Base-by-base conservation (phyloP, 805 yeast genomes). In the Candida easanensis region DNA sequence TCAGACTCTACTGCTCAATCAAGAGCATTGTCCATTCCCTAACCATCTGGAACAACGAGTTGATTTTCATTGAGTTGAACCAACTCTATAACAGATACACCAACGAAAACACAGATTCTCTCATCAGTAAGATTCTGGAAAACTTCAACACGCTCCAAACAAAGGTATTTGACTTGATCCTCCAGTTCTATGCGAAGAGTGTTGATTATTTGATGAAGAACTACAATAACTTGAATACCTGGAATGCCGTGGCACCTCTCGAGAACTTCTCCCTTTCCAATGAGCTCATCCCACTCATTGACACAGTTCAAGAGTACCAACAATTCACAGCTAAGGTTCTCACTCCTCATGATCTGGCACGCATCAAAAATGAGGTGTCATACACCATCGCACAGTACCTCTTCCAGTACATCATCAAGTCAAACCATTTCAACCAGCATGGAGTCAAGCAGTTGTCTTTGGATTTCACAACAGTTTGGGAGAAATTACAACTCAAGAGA, bases 361-460 rank as follows among this genome's bases (percentile, higher is more conserved):
- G 38, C 3, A 36, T 68, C 13, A 59, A 56, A 23, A 57, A 57
- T 30, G 53, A 53, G 21, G 30, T 61, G 2, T 45, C 66, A 2
- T 52, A 48, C 10, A 47, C 54, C 7, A 45, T 66, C 23, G 56
- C 66, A 0, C 60, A 59, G n/a, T 62, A 60, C 36, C 57, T 66
- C 35, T 49, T 62, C 16, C 67, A 65, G 37, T 58, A 65, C 8
- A 62, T 68, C 25, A 52, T 69, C 23, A 68, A 68, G 43, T 45
- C 62, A 19, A 69, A 68, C 41, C 64, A 62, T 39, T 69, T 69
- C 46, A 64, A 60, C 33, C 34, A 48, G 9, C 14, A 44, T 2
- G 73, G 73, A 2, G 43, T 67, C 11, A 48, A 49, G 3, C 73
- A 69, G 43, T 44, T 68, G 7, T 37, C 51, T 10, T 26, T 56